A percentile compares a stretch with the other conserved stretches of the same genome.
These are phyloP conservation scores for Thalassia testudinum DNA, from an alignment of 116 monocot genomes.

Conservation along the genomic window DNA sequence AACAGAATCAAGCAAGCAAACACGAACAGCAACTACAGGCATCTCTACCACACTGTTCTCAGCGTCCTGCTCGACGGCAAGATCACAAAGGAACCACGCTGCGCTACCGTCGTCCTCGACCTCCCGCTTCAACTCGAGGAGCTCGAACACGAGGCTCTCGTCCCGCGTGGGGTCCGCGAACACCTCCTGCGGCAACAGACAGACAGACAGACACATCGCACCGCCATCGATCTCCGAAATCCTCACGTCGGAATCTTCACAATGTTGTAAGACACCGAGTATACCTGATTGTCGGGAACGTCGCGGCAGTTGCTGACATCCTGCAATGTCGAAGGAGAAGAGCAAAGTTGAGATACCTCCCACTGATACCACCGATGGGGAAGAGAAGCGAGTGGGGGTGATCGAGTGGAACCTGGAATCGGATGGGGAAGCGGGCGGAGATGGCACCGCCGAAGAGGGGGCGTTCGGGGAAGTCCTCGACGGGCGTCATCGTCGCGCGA, in stretches of 20 bases:
- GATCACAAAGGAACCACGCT: constrained; percentile 48
- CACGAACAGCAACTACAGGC: no score
- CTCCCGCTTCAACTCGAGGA: constrained; percentile 44
- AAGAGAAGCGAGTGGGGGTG: no score
- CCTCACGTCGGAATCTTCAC: background rate
- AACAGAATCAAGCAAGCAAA: no score
- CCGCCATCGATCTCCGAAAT: no score
- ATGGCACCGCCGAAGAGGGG: constrained; percentile 56
- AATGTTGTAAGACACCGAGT: background rate
- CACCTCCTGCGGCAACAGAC: constrained; percentile 25
- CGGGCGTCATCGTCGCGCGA: constrained; percentile 28
- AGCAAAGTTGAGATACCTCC: no score
- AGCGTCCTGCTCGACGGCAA: constrained; percentile 46
- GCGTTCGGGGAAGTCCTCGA: constrained; percentile 19
- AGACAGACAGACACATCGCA: background rate
- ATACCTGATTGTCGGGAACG: constrained; percentile 65
- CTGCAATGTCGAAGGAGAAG: no score
- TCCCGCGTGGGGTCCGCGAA: constrained; percentile 43
- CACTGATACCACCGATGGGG: no score
- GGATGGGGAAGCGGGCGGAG: constrained; percentile 28
- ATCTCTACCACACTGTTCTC: constrained; percentile 45
- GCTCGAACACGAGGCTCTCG: constrained; percentile 64
- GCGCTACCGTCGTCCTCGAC: constrained; percentile 47
- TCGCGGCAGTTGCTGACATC: constrained; percentile 46
- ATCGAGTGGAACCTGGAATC: constrained; percentile 37